Evolutionary conservation across 805 yeast species (phyloP), one percentile per base, ranked within the genome.

Genomic region (Sugiyamaella smithiae): DNA sequence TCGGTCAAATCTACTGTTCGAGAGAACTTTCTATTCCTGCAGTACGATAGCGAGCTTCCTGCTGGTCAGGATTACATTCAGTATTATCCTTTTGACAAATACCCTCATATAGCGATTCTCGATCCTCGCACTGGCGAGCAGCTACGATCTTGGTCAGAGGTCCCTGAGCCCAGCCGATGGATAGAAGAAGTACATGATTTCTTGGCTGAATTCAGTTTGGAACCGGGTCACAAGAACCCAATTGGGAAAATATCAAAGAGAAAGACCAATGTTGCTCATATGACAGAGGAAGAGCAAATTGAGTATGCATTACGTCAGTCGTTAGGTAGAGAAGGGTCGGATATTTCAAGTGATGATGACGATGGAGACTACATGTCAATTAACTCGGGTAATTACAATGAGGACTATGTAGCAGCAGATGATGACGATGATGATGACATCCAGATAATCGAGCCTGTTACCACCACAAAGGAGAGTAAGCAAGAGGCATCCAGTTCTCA

Each of bases 71-170:
- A 75, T 52, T 93, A 88, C 63, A 59, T 74, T 16, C 82, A 84
- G 53, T 84, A 85, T 59, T 90, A 93, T 64, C 83, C 84, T 2
- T 75, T 86, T 40, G 76, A 74, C 20, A 77, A 75, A 20, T 84
- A 70, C 63, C 99, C 99, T 1, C 97, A 93, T 64, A 82, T 93
- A 36, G 86, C 97, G 1, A 86, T 93, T 33, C 64, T 93, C 43
- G 99, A 93, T 61, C 97, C 99, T 1, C 80, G 90, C 64, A 93
- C 99, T 0, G 98, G 98, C 19, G 99, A 93, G 67, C 75, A 95
- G 51, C 77, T 88, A 48, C 76, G 77, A 56, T 74, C 73, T 46
- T 93, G 97, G 96, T 69, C 73, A 16, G 68, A 67, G 25, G 82
- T 80, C 1, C 95, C 95, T 0, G 68, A 69, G 16, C 71, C 76